Percentiles rank a stretch among this genome's conserved stretches.
phyloP scores from a whole-genome alignment of 768 basidiomycete species.

The Cyclocybe cylindracea region DNA sequence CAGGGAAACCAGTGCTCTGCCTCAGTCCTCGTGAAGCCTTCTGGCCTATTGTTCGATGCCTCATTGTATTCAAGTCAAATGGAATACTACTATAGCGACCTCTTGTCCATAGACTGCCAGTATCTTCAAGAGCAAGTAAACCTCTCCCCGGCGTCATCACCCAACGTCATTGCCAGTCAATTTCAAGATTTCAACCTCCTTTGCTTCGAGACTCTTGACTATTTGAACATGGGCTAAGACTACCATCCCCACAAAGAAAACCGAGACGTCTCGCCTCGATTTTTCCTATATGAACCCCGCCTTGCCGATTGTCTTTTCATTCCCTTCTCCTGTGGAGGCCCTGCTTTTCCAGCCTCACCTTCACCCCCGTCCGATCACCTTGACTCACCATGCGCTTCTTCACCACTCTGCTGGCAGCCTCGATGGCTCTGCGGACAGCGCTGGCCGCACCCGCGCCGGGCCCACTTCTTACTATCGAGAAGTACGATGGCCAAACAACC shows the following conservation, averaged over 20 bases:
- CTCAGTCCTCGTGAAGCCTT: not conserved
- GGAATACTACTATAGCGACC: not conserved
- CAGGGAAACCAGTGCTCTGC: slow-evolving; percentile 23
- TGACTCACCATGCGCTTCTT: slow-evolving; percentile 7
- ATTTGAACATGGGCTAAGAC: too few species aligned
- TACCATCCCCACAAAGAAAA: too few species aligned
- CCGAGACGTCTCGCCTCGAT: too few species aligned
- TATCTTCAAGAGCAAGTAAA: too few species aligned
- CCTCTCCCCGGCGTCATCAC: too few species aligned
- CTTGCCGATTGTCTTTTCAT: not conserved
- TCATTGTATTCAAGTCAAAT: not conserved
- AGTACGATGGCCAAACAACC: slow-evolving; percentile 4
- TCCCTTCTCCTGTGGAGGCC: not conserved
- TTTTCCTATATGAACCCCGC: not conserved
- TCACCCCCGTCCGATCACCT: not conserved
- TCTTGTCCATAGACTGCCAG: not conserved
- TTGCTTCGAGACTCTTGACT: too few species aligned
- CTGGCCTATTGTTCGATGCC: not conserved
- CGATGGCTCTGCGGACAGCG: not conserved
- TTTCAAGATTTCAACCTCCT: too few species aligned
- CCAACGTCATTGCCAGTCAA: too few species aligned
- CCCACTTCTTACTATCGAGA: not conserved
- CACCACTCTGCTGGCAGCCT: slow-evolving; percentile 4
- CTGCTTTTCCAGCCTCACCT: not conserved
- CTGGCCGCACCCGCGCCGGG: not conserved